These are phyloP conservation scores for Plasmodium chabaudi DNA, from an alignment of 169 alveolate species.

Conservation along the genomic window DNA sequence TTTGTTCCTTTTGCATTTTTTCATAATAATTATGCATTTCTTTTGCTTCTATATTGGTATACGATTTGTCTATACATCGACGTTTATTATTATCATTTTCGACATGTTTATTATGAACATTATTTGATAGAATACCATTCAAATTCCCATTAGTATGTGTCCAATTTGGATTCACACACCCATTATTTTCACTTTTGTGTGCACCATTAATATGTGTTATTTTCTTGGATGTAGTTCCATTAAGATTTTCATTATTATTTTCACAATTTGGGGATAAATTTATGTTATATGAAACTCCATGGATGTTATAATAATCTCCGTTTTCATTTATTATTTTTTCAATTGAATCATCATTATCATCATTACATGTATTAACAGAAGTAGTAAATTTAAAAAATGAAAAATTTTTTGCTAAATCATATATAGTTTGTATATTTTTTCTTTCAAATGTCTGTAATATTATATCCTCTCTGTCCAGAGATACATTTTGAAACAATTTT, in stretches of 20 bases:
- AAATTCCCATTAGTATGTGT: neutral
- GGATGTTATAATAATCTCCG: neutral
- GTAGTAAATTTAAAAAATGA: constrained; percentile 41
- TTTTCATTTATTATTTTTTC: constrained; percentile 23
- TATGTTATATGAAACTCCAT: constrained; percentile 1
- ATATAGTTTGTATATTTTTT: constrained; percentile 52
- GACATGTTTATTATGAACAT: neutral
- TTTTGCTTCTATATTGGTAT: constrained; percentile 9
- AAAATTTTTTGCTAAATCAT: constrained; percentile 32
- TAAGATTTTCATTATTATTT: constrained; percentile 1
- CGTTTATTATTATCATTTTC: neutral
- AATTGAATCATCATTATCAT: constrained; percentile 23
- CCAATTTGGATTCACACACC: neutral
- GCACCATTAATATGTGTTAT: neutral
- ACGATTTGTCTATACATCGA: neutral
- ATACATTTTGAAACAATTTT: constrained; percentile 30
- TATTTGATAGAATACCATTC: neutral
- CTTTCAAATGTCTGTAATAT: constrained; percentile 30
- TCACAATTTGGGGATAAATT: neutral
- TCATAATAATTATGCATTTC: constrained; percentile 55
- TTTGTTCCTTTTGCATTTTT: constrained; percentile 3
- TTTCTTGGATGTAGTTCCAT: neutral
- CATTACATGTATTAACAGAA: constrained; percentile 10
- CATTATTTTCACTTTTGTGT: neutral
- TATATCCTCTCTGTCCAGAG: constrained; percentile 45